Evolutionary conservation across 1,139 yeast genomes (phyloP).

Genomic region (Taiozyma sp.): DNA sequence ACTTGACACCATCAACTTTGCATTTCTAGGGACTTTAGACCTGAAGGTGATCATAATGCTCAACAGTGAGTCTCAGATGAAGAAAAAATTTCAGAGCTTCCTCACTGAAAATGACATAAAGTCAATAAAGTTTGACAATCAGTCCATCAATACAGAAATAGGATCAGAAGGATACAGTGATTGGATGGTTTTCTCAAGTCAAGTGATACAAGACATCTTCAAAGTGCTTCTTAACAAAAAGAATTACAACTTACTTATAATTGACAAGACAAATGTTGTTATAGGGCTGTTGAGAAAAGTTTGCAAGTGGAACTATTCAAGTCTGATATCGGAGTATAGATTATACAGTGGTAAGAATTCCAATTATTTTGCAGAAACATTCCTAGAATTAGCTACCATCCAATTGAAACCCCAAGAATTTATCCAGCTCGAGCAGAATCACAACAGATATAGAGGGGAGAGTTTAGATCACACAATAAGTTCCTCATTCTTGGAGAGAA

Average conservation of each 20-base stretch:
- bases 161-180: constrained; percentile 31
- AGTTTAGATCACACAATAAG: constrained; percentile 2
- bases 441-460: constrained; percentile 1
- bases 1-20: constrained; percentile 54
- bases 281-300: constrained; percentile 77
- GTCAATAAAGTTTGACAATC: constrained; percentile 21
- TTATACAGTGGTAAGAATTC: constrained; percentile 69
- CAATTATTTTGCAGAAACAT: constrained; percentile 78
- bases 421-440: neutral
- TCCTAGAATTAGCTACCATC: constrained; percentile 64
- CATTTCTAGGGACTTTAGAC: constrained; percentile 61
- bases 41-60: constrained; percentile 55
- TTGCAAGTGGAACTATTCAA: constrained; percentile 85
- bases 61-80: constrained; percentile 55
- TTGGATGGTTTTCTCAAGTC: constrained; percentile 68
- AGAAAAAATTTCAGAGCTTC: constrained; percentile 24
- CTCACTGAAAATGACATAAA: constrained; percentile 20
- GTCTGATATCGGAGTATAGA: constrained; percentile 81
- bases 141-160: constrained; percentile 29
- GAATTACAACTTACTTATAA: constrained; percentile 65
- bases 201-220: constrained; percentile 51
- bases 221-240: constrained; percentile 57
- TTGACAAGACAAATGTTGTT: constrained; percentile 78
- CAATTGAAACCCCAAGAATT: constrained; percentile 32
- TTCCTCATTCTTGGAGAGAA: neutral